These are phyloP conservation scores for Plasmodium ovale DNA, from an alignment of 169 alveolate species.

Conservation along the genomic window DNA sequence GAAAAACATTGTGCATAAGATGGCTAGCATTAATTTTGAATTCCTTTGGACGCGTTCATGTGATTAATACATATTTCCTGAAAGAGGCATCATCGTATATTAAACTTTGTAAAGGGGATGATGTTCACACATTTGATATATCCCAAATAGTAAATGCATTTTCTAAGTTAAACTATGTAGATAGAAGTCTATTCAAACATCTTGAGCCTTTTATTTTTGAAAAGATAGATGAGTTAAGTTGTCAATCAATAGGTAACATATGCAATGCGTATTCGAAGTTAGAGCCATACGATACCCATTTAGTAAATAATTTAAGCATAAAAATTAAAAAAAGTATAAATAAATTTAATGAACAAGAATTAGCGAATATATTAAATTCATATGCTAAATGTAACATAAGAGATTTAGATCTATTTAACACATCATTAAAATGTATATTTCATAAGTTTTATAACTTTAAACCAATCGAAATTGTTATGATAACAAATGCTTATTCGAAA, in stretches of 20 bases:
- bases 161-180: conserved; percentile 38
- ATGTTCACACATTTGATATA: conserved; percentile 48
- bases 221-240: conserved; percentile 34
- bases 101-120: conserved; percentile 14
- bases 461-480: conserved; percentile 58
- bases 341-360: conserved; percentile 53
- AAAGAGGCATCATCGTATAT: conserved; percentile 6
- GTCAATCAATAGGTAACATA: conserved; percentile 54
- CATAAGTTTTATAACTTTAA: conserved; percentile 8
- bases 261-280: conserved; percentile 56
- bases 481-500: conserved; percentile 32
- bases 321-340: conserved; percentile 2
- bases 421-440: not conserved
- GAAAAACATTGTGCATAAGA: conserved; percentile 13
- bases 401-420: conserved; percentile 14
- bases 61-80: conserved; percentile 13
- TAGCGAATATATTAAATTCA: conserved; percentile 45
- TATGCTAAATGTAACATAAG: conserved; percentile 19
- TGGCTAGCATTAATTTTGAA: conserved; percentile 55
- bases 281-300: not conserved
- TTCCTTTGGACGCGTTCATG: conserved; percentile 38
- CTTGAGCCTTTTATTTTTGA: conserved; percentile 12
- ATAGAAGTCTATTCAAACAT: conserved; percentile 8
- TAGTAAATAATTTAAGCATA: not conserved
- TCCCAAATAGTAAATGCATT: conserved; percentile 54